Base-by-base conservation (phyloP, 2,329 filamentous ascomycete species). In the Aschersonia sp. region DNA sequence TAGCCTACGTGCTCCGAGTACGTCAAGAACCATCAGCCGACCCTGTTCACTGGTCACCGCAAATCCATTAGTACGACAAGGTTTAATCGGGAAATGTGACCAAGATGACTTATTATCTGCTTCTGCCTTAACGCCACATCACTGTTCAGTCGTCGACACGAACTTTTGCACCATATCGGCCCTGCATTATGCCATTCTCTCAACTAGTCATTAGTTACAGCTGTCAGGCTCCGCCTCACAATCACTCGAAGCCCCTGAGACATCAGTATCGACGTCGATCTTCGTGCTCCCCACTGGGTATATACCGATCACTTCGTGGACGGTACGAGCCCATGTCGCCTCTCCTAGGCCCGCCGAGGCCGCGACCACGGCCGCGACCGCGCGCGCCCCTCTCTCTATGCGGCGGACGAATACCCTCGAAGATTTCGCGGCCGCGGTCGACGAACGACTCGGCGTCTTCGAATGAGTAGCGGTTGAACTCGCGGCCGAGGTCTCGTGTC, bases 381-480 rank as follows among this genome's bases (percentile, higher is more conserved):
- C 61, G 56, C 1, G 55, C 48, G 56, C 63, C 57, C 9, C 61
- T 56, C 55, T 77, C 73, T 7, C 74, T 66, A 51, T 76, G 72
- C 1, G 78, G 78, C 30, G 77, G 78, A 30, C 78, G 68, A 51
- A 83, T 80, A 12, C 78, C 78, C 45, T 78, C 66, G 57, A 82
- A 82, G 40, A 82, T 78, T 60, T 89, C 85, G 12, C 78, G 78
- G 10, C 84, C 85, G 47, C 81, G 73, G 60, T 89, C 84, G 43
- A 89, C 82, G 47, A 89, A 78, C 5, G 64, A 58, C 51, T 81
- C 77, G 1, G 71, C 73, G 48, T 80, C 69, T 60, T 88, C 83
- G 55, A 89, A 89, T 0, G 81, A 83, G 60, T 86, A 88, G 32
- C 84, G 73, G 59, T 85, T 80, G 64, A 77, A 77, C 47, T 71